Evolutionary conservation across 768 basidiomycete species (phyloP), one percentile per base, ranked within the genome.

Genomic region (Kwoniella shandongensis): DNA sequence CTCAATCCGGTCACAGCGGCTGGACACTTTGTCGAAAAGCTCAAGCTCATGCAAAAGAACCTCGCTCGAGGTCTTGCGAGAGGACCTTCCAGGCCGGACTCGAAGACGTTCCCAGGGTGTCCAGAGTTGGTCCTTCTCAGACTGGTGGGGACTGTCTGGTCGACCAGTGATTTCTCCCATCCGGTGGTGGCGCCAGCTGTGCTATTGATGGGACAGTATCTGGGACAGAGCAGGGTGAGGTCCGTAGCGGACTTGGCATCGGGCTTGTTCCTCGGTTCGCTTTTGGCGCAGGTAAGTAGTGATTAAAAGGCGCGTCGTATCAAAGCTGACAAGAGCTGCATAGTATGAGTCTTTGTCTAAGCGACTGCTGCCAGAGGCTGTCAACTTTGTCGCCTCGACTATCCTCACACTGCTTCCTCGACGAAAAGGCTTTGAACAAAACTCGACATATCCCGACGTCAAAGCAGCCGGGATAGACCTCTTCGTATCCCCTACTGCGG

Each of bases 111-210:
- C 86, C 94, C 96, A 5, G 87, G 88, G 26, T 75, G 85, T 3
- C 78, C 90, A 4, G 96, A 99, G 74, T 80, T 99, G 18, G 80
- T 83, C 0, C 79, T 99, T 2, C 79, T 98, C 27, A 85, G 92
- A 22, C 75, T 92, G 36, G 82, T 90, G 48, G 91, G 91, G 3
- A 78, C 81, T 13, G 79, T 88, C 32, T 99, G 93, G 93, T 88
- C 92, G 2, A 91, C 92, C 2, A 94, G 91, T 73, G 96, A 99
- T 77, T 82, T 94, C 78, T 87, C 86, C 49, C 93, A 99, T 76
- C 83, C 86, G 0, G 91, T 98, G 44, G 80, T 91, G 18, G 88
- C 89, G 0, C 90, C 92, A 0, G 83, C 92, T 0, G 83, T 91
- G 47, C 78, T 98, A 17, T 82, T 98, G 52, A 88, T 96, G 80